phyloP scores from a whole-genome alignment of 805 yeast genomes.

The Candida parachauliodes region DNA sequence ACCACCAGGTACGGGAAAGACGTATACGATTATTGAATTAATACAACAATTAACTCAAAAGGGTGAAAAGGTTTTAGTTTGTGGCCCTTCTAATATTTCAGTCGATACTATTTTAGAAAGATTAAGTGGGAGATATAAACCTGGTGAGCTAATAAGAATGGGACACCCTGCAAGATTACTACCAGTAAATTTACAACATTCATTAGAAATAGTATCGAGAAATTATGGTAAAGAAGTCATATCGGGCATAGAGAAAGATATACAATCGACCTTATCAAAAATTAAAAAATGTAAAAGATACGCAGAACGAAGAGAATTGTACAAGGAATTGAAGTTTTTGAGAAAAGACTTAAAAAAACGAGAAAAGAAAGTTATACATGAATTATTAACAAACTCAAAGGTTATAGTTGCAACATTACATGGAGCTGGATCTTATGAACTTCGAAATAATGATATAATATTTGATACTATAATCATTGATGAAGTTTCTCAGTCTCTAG shows the following conservation, averaged over 20 bases:
- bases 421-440: conserved; percentile 75
- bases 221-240: conserved; percentile 53
- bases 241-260: conserved; percentile 67
- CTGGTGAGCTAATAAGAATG: conserved; percentile 59
- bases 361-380: conserved; percentile 59
- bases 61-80: conserved; percentile 62
- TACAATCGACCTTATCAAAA: conserved; percentile 53
- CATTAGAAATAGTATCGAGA: conserved; percentile 69
- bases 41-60: conserved; percentile 62
- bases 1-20: conserved; percentile 81
- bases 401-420: conserved; percentile 84
- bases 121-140: conserved; percentile 31
- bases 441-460: conserved; percentile 36
- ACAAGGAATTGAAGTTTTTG: conserved; percentile 63
- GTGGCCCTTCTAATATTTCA: conserved; percentile 92
- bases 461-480: conserved; percentile 87
- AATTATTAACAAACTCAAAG: conserved; percentile 54
- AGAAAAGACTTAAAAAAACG: conserved; percentile 66
- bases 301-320: conserved; percentile 61
- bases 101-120: conserved; percentile 90
- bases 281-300: conserved; percentile 61
- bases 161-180: conserved; percentile 93
- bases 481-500: conserved; percentile 91
- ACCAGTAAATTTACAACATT: conserved; percentile 58
- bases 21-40: conserved; percentile 79